Evolutionary conservation across 2,329 filamentous ascomycete species (phyloP).

Genomic region (Didymella lethalis): DNA sequence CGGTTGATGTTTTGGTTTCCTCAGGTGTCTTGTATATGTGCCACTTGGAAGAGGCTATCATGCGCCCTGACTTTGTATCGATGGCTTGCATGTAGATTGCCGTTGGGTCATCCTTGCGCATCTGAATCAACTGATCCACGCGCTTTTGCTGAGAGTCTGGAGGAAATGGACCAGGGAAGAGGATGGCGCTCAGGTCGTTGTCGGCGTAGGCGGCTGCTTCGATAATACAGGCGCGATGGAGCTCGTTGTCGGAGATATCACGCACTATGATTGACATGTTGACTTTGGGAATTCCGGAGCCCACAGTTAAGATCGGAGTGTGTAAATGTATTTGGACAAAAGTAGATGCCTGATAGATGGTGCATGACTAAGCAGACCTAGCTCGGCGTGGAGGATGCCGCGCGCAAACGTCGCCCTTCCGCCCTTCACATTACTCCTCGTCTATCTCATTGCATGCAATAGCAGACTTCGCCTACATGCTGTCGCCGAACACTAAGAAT

Average conservation of each 20-base stretch:
- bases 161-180: slow-evolving; percentile 38
- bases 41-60: slow-evolving; percentile 44
- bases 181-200: slow-evolving; percentile 26
- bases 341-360: slow-evolving; percentile 8
- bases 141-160: slow-evolving; percentile 2
- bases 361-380: slow-evolving; percentile 21
- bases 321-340: background rate
- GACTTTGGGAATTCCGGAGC: background rate
- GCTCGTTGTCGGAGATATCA: slow-evolving; percentile 34
- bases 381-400: background rate
- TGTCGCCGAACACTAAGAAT: background rate
- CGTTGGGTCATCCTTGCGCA: slow-evolving; percentile 13
- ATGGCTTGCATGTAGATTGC: slow-evolving; percentile 33
- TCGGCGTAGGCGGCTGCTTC: slow-evolving; percentile 33
- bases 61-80: slow-evolving; percentile 34
- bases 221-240: slow-evolving; percentile 34
- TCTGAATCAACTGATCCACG: slow-evolving; percentile 7
- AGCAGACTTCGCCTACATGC: too few relatives aligned
- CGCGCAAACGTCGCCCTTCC: slow-evolving; percentile 13
- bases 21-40: slow-evolving; percentile 36
- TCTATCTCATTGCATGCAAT: background rate
- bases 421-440: slow-evolving; percentile 12
- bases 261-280: slow-evolving; percentile 37
- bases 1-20: slow-evolving; percentile 19
- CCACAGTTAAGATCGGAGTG: background rate